These are phyloP conservation scores for Pseudonectria foliicola DNA, from an alignment of 2,329 filamentous ascomycete species.

Conservation along the genomic window DNA sequence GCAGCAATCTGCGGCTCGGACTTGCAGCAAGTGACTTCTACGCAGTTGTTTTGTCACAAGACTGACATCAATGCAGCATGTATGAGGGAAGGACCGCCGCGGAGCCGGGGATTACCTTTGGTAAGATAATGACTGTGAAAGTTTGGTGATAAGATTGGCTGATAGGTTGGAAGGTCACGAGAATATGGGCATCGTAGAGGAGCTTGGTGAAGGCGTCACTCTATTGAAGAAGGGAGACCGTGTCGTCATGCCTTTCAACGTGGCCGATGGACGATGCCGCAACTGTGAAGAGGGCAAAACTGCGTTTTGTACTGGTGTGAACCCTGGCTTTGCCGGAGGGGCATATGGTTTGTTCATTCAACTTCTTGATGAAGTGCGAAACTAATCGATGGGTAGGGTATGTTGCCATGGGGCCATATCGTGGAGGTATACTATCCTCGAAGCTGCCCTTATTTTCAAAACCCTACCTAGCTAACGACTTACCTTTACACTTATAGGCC, in stretches of 20 bases:
- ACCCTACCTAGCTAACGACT: too few species aligned
- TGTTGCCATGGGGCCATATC: conserved; percentile 51
- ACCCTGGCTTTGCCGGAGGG: conserved; percentile 31
- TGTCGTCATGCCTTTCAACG: conserved; percentile 60
- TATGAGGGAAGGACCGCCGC: conserved; percentile 60
- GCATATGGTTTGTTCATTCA: conserved; percentile 20
- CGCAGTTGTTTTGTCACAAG: not conserved
- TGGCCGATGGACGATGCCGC: conserved; percentile 54
- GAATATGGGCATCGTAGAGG: conserved; percentile 52
- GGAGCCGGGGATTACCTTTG: conserved; percentile 54
- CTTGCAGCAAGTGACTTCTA: conserved; percentile 29
- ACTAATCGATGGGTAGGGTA: conserved; percentile 32
- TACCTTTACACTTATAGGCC: conserved; percentile 33
- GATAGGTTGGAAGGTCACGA: conserved; percentile 37
- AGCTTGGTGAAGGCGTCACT: conserved; percentile 51
- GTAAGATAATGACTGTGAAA: conserved; percentile 17
- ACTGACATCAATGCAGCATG: conserved; percentile 38
- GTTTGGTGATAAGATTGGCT: too few species aligned
- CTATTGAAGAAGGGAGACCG: conserved; percentile 56
- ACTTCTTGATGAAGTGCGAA: not conserved
- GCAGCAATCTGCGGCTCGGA: conserved; percentile 49
- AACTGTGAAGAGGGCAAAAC: conserved; percentile 60
- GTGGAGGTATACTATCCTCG: conserved; percentile 22
- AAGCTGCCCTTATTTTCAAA: not conserved
- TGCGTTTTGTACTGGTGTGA: conserved; percentile 55